Evolutionary conservation across 257 asterid genomes (phyloP), one percentile per base, ranked within the genome.

Genomic region (Thymus quinquecostatus): DNA sequence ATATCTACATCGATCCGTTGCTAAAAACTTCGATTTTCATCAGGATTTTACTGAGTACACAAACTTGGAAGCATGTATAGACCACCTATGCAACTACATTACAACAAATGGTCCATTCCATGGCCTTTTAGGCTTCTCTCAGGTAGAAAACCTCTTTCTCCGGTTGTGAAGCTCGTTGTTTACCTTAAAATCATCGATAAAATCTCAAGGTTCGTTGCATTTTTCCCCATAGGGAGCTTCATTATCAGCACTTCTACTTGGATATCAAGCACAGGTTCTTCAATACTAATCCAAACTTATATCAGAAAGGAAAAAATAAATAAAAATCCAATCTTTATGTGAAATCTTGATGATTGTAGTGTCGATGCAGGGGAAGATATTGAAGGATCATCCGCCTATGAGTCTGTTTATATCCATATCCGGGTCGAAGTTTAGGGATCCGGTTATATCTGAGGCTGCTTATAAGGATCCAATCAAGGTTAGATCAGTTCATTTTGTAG

Each of bases 101-200:
- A 64, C 79, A 60, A 76, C 57, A 75, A 81, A 88, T 0, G 92
- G 92, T 5, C 92, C 95, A 38, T 88, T 88, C 66, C 73, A 86
- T 76, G 90, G 95, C 50, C 65, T 88, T 67, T 86, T 88, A 5
- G 92, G 95, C 70, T 88, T 88, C 79, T 88, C 92, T 30, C 92
- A 87, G 88, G 92, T 82, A 44, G n/a, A 58, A 43, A 33, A 65
- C 11, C 21, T 13, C 13, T 69, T 6, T 8, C 12, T 43, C 13
- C 7, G 5, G 36, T 28, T 9, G 9, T 27, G 48, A 36, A 11
- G 36, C 21, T 5, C 0, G 0, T 21, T n/a, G 5, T 13, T 64
- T 64, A 11, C 21, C 36, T 62, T 62, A 27, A 5, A 30, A 64
- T 43, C 53, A 64, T 64, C 12, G 44, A 61, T 14, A 29, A 51